These are phyloP conservation scores for Xerocomellus amylosporus DNA, from an alignment of 768 basidiomycete genomes.

Conservation along the genomic window DNA sequence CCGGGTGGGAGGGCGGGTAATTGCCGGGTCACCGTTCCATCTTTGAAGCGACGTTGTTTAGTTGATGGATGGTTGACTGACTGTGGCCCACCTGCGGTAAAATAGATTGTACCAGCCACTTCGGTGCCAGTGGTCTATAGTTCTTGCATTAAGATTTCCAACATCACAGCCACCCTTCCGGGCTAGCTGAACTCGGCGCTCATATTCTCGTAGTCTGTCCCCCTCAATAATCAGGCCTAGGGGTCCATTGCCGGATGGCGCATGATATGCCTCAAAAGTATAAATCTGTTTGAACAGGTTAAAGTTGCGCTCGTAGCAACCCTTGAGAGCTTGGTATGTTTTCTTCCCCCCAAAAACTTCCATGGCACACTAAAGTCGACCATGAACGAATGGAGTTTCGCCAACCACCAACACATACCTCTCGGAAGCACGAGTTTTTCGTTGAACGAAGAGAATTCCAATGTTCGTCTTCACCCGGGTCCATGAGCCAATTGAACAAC, in stretches of 20 bases:
- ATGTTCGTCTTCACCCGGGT: slow-evolving; percentile 64
- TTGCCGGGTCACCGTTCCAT: slow-evolving; percentile 66
- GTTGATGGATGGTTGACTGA: not conserved
- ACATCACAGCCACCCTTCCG: slow-evolving; percentile 66
- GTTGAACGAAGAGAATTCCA: slow-evolving; percentile 76
- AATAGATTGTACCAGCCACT: slow-evolving; percentile 77
- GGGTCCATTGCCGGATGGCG: slow-evolving; percentile 33
- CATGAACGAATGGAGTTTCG: not conserved
- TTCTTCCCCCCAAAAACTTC: slow-evolving; percentile 75
- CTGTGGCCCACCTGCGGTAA: slow-evolving; percentile 51
- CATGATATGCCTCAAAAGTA: slow-evolving; percentile 56
- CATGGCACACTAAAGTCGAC: slow-evolving; percentile 52
- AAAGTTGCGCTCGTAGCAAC: slow-evolving; percentile 83
- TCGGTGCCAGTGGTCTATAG: slow-evolving; percentile 77
- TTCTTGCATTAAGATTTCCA: slow-evolving; percentile 69
- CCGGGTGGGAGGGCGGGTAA: slow-evolving; percentile 46
- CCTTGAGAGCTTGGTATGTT: slow-evolving; percentile 80
- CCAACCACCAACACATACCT: slow-evolving; percentile 41
- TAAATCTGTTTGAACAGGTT: slow-evolving; percentile 83
- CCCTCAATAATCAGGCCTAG: slow-evolving; percentile 50
- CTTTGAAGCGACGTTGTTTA: slow-evolving; percentile 32
- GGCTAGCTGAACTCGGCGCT: slow-evolving; percentile 64
- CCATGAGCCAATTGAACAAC: slow-evolving; percentile 79
- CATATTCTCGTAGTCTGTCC: slow-evolving; percentile 68
- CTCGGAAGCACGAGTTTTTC: slow-evolving; percentile 80